phyloP scores from a whole-genome alignment of 78 protist genomes.

The Dictyostelium discoideum region DNA sequence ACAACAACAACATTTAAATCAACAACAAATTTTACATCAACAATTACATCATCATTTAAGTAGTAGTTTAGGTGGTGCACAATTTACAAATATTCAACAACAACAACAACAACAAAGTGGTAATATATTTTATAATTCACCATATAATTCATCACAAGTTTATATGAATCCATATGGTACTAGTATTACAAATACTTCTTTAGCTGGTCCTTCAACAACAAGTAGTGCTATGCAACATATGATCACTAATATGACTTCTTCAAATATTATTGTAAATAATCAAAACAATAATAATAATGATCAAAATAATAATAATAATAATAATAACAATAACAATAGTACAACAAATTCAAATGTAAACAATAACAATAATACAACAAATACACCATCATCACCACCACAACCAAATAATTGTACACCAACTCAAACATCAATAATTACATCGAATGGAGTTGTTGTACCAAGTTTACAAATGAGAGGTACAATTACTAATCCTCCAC shows the following conservation, averaged over 20 bases:
- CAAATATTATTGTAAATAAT: background rate
- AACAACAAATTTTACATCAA: background rate
- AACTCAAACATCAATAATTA: background rate
- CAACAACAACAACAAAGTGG: background rate
- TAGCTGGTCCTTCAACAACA: background rate
- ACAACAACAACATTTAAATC: background rate
- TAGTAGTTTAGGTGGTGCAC: background rate
- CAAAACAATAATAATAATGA: background rate
- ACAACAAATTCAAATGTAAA: background rate
- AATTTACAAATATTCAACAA: background rate
- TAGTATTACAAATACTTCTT: conserved; percentile 16
- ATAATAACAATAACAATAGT: background rate
- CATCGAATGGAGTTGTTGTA: background rate
- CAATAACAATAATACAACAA: no score
- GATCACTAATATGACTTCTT: background rate
- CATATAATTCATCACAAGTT: background rate
- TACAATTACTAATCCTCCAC: background rate
- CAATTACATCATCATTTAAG: background rate
- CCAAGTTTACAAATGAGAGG: conserved; percentile 2
- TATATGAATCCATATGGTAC: conserved; percentile 26
- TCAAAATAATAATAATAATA: background rate
- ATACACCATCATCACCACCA: background rate
- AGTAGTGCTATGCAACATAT: conserved; percentile 1
- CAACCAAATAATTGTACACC: background rate
- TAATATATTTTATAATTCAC: background rate